Evolutionary conservation across 192 early-diverging fungal genomes (phyloP), one percentile per base, ranked within the genome.

Genomic region (Entomortierella parvispora): DNA sequence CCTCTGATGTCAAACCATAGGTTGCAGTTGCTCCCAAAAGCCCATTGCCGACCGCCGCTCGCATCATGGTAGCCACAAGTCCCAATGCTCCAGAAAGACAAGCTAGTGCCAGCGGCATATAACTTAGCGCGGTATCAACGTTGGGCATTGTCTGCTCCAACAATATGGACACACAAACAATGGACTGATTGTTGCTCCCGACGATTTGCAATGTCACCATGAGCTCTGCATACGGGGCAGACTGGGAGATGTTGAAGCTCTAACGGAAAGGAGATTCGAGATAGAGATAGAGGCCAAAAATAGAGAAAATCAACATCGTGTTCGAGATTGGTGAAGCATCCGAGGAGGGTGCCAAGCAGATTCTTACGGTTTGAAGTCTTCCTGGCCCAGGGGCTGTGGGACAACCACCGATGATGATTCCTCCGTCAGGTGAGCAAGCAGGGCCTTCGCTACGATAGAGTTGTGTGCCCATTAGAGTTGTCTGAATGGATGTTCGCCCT

Each of bases 381-480:
- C 65, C 65, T 32, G 17, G 40, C 5, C 72, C 72, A 26, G 72
- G 59, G 6, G 58, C 52, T 9, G 55, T 59, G 14, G 70, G 70
- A 22, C 70, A 72, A 9, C 70, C 70, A 25, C 70, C 70, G 9
- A 72, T 14, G 31, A 72, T 72, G 61, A 72, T 72, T 2, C 62
- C 69, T 15, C 65, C 69, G 10, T 71, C 60, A 29, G 53, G n/a
- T 45, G 55, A 46, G 28, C 59, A 76, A 11, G 72, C 72, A 31
- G 72, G 72, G 5, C 72, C 65, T n/a, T 76, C 72, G n/a, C 72
- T 68, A n/a, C 72, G 40, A 34, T 68, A 76, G 22, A 76, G 72
- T 46, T 76, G 72, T 1, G 72, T 68, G 2, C 65, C 72, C 72
- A 76, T 76, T 33, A 76, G 66, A 22, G 72, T 68, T 1, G 65